Evolutionary conservation across 1,284 basidiomycete species (phyloP).

Genomic region (Wolfiporia cocos): DNA sequence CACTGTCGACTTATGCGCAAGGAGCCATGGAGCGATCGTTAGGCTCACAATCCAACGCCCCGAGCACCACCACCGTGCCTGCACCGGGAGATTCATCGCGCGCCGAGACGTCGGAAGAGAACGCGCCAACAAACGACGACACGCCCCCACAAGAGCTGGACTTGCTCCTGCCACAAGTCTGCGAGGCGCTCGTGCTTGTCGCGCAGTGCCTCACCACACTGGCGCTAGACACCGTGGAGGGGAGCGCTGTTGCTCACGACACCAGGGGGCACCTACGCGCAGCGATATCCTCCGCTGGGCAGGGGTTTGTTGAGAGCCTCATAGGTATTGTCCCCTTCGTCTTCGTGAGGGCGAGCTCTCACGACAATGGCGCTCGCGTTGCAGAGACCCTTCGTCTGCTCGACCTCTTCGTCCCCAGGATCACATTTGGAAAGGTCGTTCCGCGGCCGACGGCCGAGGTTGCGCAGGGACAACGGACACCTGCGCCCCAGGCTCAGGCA

Average conservation of each 20-base stretch:
- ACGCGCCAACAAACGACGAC: too few species aligned
- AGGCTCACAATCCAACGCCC: constrained; percentile 15
- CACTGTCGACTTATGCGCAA: constrained; percentile 46
- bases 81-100: too few species aligned
- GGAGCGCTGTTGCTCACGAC: constrained; percentile 2
- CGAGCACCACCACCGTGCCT: too few species aligned
- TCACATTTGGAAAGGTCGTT: constrained; percentile 64
- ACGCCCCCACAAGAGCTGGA: constrained; percentile 38
- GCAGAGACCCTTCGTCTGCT: constrained; percentile 69
- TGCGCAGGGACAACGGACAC: constrained; percentile 2
- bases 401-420: constrained; percentile 72
- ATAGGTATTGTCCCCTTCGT: constrained; percentile 42
- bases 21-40: constrained; percentile 44
- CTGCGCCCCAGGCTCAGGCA: constrained; percentile 9
- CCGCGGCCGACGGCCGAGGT: constrained; percentile 12
- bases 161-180: constrained; percentile 64
- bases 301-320: constrained; percentile 48
- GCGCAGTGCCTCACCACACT: constrained; percentile 73
- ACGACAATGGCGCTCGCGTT: constrained; percentile 12
- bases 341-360: background rate
- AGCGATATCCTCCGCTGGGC: constrained; percentile 20
- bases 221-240: constrained; percentile 46
- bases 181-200: constrained; percentile 74
- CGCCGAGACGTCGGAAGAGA: too few species aligned
- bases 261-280: constrained; percentile 1